Conservation (phyloP, 495 filamentous ascomycete genomes). For the Xylaria longipes region DNA sequence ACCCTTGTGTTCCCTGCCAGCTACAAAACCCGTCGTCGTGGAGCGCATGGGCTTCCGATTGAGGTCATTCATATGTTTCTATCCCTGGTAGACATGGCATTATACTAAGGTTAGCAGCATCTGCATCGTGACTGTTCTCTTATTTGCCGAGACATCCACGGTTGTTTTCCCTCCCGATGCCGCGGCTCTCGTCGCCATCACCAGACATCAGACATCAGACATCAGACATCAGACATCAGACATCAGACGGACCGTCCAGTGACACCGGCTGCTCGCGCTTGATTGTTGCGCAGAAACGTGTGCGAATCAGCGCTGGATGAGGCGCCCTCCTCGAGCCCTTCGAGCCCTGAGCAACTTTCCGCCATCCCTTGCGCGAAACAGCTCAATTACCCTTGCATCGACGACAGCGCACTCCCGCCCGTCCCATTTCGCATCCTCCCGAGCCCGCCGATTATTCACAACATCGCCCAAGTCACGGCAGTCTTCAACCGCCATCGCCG, state of each 20-base stretch:
- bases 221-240: no score
- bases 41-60: slow-evolving; percentile 1
- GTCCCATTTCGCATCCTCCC: neutral
- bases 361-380: neutral
- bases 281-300: slow-evolving; percentile 14
- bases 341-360: slow-evolving; percentile 21
- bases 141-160: neutral
- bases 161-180: neutral
- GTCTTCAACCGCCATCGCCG: neutral
- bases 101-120: neutral
- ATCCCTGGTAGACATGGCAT: neutral
- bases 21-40: neutral
- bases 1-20: slow-evolving; percentile 10
- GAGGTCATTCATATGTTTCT: neutral
- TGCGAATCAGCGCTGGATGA: slow-evolving; percentile 26
- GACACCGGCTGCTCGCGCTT: slow-evolving; percentile 9
- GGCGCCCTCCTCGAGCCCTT: slow-evolving; percentile 16
- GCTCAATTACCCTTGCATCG: neutral
- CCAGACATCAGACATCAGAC: slow-evolving; percentile 6
- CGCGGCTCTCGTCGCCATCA: neutral
- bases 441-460: slow-evolving; percentile 13
- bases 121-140: neutral
- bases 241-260: slow-evolving; percentile 15
- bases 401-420: neutral
- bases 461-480: slow-evolving; percentile 3